Percentiles rank a stretch among this genome's conserved stretches.
Conservation (phyloP, 164 flowering plant genomes). For the Amborella trichopoda region DNA sequence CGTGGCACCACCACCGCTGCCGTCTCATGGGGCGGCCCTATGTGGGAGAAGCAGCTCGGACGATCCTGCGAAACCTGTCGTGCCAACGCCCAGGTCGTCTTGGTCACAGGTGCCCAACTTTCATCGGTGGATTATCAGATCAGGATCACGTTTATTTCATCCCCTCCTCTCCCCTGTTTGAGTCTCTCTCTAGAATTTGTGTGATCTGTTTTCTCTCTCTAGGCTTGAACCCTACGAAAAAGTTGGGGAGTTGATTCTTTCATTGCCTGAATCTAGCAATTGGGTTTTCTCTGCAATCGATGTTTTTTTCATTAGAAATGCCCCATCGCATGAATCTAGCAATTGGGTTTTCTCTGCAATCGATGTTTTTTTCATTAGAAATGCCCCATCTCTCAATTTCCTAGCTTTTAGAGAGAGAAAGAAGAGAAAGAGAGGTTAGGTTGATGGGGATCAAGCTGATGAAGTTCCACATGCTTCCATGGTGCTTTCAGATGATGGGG, state of each 20-base stretch:
- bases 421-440: neutral
- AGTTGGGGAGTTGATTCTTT: neutral
- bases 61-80: conserved; percentile 52
- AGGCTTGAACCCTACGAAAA: neutral
- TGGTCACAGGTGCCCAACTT: conserved; percentile 92
- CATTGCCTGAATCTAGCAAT: neutral
- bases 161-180: too few relatives aligned
- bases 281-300: neutral
- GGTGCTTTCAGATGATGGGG: conserved; percentile 17
- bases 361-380: neutral
- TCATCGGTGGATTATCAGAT: too few relatives aligned
- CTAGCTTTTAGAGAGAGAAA: too few relatives aligned
- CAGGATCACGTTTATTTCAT: too few relatives aligned
- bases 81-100: conserved; percentile 44
- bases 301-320: neutral
- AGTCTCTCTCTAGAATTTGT: neutral
- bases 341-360: neutral
- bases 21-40: conserved; percentile 1
- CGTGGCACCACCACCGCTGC: neutral
- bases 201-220: neutral
- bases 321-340: neutral
- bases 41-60: conserved; percentile 22
- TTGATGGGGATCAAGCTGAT: conserved; percentile 12
- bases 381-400: neutral
- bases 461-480: conserved; percentile 15